A percentile compares a stretch with the other conserved stretches of the same genome.
phyloP scores from a whole-genome alignment of 768 basidiomycete species.

The Mycena capillaripes region DNA sequence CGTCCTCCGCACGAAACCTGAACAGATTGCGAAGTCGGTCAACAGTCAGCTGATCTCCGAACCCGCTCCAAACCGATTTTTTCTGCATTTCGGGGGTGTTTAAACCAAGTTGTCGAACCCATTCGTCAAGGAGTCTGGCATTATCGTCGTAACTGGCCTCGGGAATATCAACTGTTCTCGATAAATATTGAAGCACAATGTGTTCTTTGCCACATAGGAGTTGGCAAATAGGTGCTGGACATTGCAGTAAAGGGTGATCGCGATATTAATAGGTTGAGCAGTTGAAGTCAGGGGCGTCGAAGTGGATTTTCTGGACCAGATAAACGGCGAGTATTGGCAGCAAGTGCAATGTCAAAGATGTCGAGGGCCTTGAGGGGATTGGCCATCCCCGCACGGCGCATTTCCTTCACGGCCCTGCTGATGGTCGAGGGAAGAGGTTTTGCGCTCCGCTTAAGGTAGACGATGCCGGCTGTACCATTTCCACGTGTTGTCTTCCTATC shows the following conservation, averaged over 20 bases:
- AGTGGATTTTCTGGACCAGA: constrained; percentile 44
- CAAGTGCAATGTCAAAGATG: constrained; percentile 36
- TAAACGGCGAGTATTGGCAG: constrained; percentile 37
- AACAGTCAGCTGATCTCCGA: constrained; percentile 54
- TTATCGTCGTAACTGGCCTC: constrained; percentile 59
- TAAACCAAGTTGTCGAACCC: constrained; percentile 45
- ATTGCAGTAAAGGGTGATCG: constrained; percentile 32
- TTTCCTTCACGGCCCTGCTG: constrained; percentile 39
- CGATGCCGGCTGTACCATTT: constrained; percentile 51
- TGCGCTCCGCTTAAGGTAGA: constrained; percentile 47
- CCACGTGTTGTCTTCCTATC: constrained; percentile 53
- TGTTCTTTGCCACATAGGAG: constrained; percentile 46
- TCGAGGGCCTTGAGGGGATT: constrained; percentile 43
- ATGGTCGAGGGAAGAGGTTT: constrained; percentile 22
- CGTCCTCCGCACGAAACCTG: constrained; percentile 50
- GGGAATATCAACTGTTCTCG: constrained; percentile 50
- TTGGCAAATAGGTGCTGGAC: constrained; percentile 39
- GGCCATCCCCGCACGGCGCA: constrained; percentile 35
- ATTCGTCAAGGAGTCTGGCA: constrained; percentile 45
- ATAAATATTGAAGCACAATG: constrained; percentile 49
- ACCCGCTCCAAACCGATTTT: constrained; percentile 41
- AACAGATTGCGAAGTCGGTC: constrained; percentile 53
- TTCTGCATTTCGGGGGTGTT: constrained; percentile 38
- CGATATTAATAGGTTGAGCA: constrained; percentile 41
- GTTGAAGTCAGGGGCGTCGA: constrained; percentile 46